A percentile compares a stretch with the other conserved stretches of the same genome.
These are phyloP conservation scores for Trichophyton verrucosum DNA, from an alignment of 2,329 filamentous ascomycete genomes.

Conservation along the genomic window DNA sequence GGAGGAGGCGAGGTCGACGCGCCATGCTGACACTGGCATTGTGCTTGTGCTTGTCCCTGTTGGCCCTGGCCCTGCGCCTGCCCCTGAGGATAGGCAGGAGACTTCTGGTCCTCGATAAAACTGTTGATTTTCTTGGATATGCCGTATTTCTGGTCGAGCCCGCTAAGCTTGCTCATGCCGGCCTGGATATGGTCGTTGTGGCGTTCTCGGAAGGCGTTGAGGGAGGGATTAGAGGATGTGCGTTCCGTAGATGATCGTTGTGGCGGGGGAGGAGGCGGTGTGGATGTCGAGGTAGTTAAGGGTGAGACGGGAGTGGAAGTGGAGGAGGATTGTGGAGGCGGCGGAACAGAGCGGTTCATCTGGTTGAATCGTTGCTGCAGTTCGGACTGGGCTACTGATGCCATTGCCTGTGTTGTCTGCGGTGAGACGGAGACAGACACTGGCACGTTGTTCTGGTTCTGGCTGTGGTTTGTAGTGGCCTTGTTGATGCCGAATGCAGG, in stretches of 20 bases:
- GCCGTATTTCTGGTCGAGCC: conserved; percentile 51
- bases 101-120: conserved; percentile 32
- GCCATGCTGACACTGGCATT: conserved; percentile 7
- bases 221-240: not conserved
- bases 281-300: conserved; percentile 40
- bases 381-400: conserved; percentile 44
- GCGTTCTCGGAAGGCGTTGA: conserved; percentile 46
- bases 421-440: conserved; percentile 15
- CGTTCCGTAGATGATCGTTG: not conserved
- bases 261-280: conserved; percentile 21
- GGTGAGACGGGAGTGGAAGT: conserved; percentile 43
- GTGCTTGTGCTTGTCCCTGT: too few relatives aligned
- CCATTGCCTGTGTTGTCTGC: conserved; percentile 13
- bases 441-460: not conserved
- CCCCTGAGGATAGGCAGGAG: conserved; percentile 17
- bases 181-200: conserved; percentile 56
- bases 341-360: conserved; percentile 32
- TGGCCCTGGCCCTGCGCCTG: conserved; percentile 5
- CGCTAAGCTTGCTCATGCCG: conserved; percentile 46
- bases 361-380: conserved; percentile 56
- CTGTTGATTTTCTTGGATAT: conserved; percentile 39
- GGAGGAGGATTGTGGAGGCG: conserved; percentile 47
- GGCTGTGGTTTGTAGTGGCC: not conserved
- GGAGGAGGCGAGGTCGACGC: conserved; percentile 14
- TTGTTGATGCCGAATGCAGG: conserved; percentile 61